Base-by-base conservation (phyloP, 306 rosid genomes). In the Benincasa hispida region DNA sequence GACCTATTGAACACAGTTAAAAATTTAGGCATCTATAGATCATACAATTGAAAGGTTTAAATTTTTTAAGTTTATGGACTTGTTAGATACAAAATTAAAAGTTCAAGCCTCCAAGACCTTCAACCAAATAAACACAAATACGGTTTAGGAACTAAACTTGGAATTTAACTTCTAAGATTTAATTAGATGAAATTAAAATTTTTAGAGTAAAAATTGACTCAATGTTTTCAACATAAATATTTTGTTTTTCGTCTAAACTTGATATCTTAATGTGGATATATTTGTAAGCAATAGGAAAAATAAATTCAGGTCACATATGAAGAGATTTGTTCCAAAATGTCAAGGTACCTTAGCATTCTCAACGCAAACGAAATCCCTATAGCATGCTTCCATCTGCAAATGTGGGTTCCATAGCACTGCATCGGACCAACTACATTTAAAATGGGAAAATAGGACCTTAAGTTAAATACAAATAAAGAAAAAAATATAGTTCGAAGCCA, bases 401-500 rank as follows among this genome's bases (percentile, higher is more conserved):
- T 94, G 73, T 10, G 99, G 97, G 86, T 94, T 94, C 98, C 98
- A 94, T 82, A 94, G 54, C 69, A 94, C 98, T 39, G 95, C 89
- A 78, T 94, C 98, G n/a, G 92, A 84, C 98, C 98, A 92, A 83
- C 98, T 91, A 67, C 88, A 84, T 55, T 11, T 37, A 66, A 22
- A 57, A 77, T 54, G 41, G 41, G 74, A 74, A 76, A 37, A 74
- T 61, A 72, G 65, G 66, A 54, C 35, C 55, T 73, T 80, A 74
- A 48, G n/a, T 57, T 45, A 68, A 10, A 74, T 28, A 17, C n/a
- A 47, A 15, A 15, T 28, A 55, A 28, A 14, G 24, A n/a, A 56
- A 24, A 55, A n/a, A 21, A 11, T 9, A 55, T 74, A 10, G n/a
- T 12, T 60, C 28, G 51, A 60, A 11, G 66, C 22, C 39, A 30